Percentiles rank a stretch among this genome's conserved stretches.
Evolutionary conservation across 176 grass and related monocot genomes (phyloP).

Genomic region (Juncus effusus): DNA sequence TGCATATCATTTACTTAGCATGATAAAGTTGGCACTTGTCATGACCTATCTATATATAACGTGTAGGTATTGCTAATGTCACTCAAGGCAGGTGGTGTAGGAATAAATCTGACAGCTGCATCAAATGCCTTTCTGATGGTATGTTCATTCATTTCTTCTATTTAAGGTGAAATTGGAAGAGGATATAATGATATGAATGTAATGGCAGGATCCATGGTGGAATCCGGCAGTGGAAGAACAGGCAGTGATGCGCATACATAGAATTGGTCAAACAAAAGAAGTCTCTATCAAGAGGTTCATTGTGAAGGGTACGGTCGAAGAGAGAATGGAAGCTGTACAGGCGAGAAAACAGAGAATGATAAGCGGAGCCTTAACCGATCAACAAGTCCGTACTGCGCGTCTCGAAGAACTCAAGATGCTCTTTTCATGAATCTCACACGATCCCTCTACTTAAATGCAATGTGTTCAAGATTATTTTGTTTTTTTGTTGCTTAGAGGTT

Average conservation of each 20-base stretch:
- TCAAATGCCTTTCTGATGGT: constrained; percentile 98
- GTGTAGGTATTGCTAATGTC: constrained; percentile 88
- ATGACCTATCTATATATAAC: neutral
- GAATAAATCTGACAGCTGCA: constrained; percentile 95
- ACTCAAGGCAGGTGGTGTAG: constrained; percentile 94
- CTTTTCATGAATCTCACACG: constrained; percentile 37
- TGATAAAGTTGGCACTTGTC: neutral
- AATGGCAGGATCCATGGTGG: constrained; percentile 90
- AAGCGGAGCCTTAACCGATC: constrained; percentile 73
- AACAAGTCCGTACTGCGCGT: constrained; percentile 74
- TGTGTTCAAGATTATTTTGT: too few relatives aligned
- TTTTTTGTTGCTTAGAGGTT: too few relatives aligned
- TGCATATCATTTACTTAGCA: neutral
- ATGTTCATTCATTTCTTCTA: constrained; percentile 8
- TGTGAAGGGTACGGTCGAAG: constrained; percentile 82
- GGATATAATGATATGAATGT: constrained; percentile 2
- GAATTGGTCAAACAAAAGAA: constrained; percentile 76
- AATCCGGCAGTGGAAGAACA: constrained; percentile 96
- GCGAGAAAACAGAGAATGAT: constrained; percentile 89
- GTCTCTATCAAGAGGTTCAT: constrained; percentile 92
- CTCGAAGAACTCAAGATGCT: constrained; percentile 91
- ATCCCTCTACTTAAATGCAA: too few relatives aligned
- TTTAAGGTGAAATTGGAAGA: neutral
- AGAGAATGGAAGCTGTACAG: constrained; percentile 85
- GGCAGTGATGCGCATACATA: constrained; percentile 90